Percentiles rank a stretch among this genome's conserved stretches.
These are phyloP conservation scores for Tylopilus felleus DNA, from an alignment of 768 basidiomycete species.

Conservation along the genomic window DNA sequence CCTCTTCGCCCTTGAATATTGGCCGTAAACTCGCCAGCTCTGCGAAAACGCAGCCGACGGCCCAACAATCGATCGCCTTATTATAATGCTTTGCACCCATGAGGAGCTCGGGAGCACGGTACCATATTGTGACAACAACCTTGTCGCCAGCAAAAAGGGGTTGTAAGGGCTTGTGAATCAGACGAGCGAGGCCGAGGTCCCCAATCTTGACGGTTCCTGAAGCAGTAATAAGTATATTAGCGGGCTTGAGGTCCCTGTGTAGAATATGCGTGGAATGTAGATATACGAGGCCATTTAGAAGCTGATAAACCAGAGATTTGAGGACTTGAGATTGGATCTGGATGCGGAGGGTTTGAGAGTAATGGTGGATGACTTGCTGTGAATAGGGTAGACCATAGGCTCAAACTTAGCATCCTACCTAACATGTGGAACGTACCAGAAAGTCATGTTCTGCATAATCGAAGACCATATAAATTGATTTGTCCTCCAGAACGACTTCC, in stretches of 20 bases:
- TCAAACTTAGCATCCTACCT: not conserved
- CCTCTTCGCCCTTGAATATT: constrained; percentile 99
- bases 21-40: constrained; percentile 91
- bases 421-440: constrained; percentile 53
- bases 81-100: constrained; percentile 98
- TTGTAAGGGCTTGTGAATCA: constrained; percentile 89
- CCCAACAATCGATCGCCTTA: constrained; percentile 95
- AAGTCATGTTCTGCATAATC: constrained; percentile 99
- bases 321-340: constrained; percentile 75
- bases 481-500: constrained; percentile 96
- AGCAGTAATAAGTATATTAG: constrained; percentile 94
- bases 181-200: constrained; percentile 91
- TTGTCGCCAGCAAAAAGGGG: constrained; percentile 93
- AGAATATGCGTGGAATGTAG: constrained; percentile 93
- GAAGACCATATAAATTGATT: constrained; percentile 99
- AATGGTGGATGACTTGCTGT: constrained; percentile 98
- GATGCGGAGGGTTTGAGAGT: constrained; percentile 83
- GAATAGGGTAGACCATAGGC: not conserved
- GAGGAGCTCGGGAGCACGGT: constrained; percentile 93
- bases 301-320: constrained; percentile 92
- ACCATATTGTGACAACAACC: constrained; percentile 99
- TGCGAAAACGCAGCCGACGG: constrained; percentile 95
- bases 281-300: constrained; percentile 90
- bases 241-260: constrained; percentile 97
- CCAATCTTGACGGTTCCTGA: constrained; percentile 93